Base-by-base conservation (phyloP, 2,329 filamentous ascomycete genomes). In the Metarhizium album region DNA sequence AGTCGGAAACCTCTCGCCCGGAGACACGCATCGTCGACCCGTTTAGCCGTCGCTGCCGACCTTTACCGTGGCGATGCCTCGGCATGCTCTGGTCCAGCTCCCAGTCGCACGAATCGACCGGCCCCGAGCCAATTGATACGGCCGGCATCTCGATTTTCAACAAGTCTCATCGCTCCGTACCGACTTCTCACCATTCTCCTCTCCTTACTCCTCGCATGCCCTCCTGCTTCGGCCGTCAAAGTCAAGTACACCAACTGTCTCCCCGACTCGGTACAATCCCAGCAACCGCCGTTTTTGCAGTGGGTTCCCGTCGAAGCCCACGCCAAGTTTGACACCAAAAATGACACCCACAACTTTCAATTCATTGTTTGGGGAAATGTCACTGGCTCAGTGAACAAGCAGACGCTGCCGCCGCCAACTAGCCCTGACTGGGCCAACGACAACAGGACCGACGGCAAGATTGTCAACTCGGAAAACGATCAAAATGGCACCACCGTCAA, bases 321-420 rank as follows among this genome's bases (percentile, higher is more conserved):
- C 60, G 91, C 87, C 51, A 70, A 71, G 20, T 95, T 95, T 71
- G 78, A 88, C 59, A 74, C 78, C 27, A 66, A 71, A 14, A 70
- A 78, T 55, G 65, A 78, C 4, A 75, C 71, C 47, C 81, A 90
- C 62, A 79, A 76, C 40, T 74, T 98, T 46, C 82, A 79, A 55
- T 72, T 96, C 50, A 93, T 83, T 1, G 78, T 95, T 45, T 97
- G 89, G 72, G 91, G 90, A 48, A 96, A 97, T 67, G 89, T 97
- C 29, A 87, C 84, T 8, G 93, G 93, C 45, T 80, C 84, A 47
- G 74, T 78, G 43, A 73, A 74, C 2, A 62, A 69, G 13, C 70
- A 72, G n/a, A 53, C 67, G 2, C 78, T 89, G 49, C 89, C 88
- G 33, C 60, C 78, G 0, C 67, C 76, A 18, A 67, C 76, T 58